Base-by-base conservation (phyloP, 2,329 filamentous ascomycete genomes). In the Fusarium napiforme region DNA sequence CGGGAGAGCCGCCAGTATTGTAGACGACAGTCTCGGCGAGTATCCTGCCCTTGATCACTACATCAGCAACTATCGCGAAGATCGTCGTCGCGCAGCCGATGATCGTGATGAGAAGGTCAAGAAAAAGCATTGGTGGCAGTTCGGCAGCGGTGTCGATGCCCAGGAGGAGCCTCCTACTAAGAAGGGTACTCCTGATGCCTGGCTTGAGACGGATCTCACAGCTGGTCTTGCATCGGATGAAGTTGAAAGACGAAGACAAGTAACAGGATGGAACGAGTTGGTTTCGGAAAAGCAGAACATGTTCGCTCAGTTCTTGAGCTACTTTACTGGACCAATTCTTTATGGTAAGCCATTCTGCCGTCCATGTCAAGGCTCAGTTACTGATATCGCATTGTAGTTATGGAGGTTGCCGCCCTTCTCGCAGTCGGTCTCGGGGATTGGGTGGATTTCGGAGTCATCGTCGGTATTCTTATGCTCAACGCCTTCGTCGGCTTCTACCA, bases 121-220 rank as follows among this genome's bases (percentile, higher is more conserved):
- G 40, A 72, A 72, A 65, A 72, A 67, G 46, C 65, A 60, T 30
- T 72, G 70, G 70, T 72, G 70, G 70, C 71, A 69, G 42, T 66
- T 72, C 1, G 69, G 69, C 9, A 60, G 53, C 7, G 50, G 50
- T 10, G 46, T 69, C 10, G 52, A 69, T 18, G n/a, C 60, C 0
- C 49, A 59, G 18, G 60, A 66, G 2, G 60, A 46, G 12, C 19
- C 50, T 2, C 26, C 46, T 19, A 18, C 23, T 1, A 73, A 73
- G 18, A 32, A 60, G 16, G 70, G 70, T 11, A 30, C 57, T 23
- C 58, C 70, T 5, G 70, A 73, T 26, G 56, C 60, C 2, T 72
- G 70, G 70, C 43, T 72, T 11, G 69, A 72, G 30, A 72, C 70
- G 0, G 70, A 72, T 14, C 12, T 72, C 15, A 23, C 39, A 4